phyloP scores from a whole-genome alignment of 2,329 filamentous ascomycete species.

The Nemania serpens region DNA sequence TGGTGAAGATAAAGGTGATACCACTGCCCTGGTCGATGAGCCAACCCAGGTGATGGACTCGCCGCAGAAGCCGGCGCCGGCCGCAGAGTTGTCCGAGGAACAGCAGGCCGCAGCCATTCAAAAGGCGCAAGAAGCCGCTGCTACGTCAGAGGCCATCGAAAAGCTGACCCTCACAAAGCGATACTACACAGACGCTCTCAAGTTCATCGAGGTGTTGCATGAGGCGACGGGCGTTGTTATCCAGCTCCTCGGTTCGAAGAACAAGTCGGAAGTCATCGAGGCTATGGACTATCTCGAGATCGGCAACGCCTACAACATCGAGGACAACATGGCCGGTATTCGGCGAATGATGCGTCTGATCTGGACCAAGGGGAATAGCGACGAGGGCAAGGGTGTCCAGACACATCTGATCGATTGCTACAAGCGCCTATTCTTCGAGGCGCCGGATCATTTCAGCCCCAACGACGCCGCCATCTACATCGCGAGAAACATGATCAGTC shows the following conservation, averaged over 20 bases:
- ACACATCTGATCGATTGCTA: slow-evolving; percentile 97
- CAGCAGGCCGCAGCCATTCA: slow-evolving; percentile 73
- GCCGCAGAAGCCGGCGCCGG: slow-evolving; percentile 22
- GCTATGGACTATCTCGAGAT: slow-evolving; percentile 98
- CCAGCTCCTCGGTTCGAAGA: slow-evolving; percentile 88
- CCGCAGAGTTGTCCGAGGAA: slow-evolving; percentile 72
- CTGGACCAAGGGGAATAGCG: slow-evolving; percentile 99
- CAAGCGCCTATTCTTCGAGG: slow-evolving; percentile 92
- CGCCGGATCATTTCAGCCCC: slow-evolving; percentile 81
- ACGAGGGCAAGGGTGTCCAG: slow-evolving; percentile 98
- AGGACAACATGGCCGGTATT: slow-evolving; percentile 90
- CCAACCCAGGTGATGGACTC: slow-evolving; percentile 78
- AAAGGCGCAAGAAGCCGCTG: slow-evolving; percentile 84
- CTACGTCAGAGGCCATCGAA: slow-evolving; percentile 84
- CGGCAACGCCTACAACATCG: slow-evolving; percentile 93
- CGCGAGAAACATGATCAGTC: slow-evolving; percentile 97
- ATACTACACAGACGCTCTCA: slow-evolving; percentile 91
- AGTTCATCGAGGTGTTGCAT: slow-evolving; percentile 91
- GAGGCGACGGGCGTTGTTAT: slow-evolving; percentile 79
- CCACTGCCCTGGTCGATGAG: slow-evolving; percentile 79
- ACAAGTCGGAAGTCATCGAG: slow-evolving; percentile 98
- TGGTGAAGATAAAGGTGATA: slow-evolving; percentile 68
- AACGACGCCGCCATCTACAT: slow-evolving; percentile 96
- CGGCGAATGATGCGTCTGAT: slow-evolving; percentile 94
- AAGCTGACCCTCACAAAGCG: slow-evolving; percentile 86